Conservation (phyloP, 495 filamentous ascomycete genomes). For the Podospora pseudoanserina region DNA sequence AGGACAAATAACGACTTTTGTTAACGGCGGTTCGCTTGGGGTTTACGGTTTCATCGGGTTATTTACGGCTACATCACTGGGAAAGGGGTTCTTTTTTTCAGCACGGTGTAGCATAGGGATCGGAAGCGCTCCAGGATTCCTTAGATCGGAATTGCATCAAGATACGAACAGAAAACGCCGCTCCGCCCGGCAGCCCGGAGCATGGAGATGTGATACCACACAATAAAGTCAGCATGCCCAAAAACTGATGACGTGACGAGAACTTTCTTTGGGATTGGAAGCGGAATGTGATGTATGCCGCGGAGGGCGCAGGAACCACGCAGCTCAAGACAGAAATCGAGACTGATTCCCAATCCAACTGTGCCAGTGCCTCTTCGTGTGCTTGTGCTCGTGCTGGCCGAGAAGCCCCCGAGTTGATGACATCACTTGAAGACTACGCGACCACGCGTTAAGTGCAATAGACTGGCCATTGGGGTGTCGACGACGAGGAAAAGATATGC, state of each 20-base stretch:
- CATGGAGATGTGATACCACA: slow-evolving; percentile 21
- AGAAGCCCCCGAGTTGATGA: neutral
- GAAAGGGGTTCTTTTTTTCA: slow-evolving; percentile 29
- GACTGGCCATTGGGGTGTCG: neutral
- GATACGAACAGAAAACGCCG: slow-evolving; percentile 26
- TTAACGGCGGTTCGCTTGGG: slow-evolving; percentile 33
- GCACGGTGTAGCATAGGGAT: slow-evolving; percentile 38
- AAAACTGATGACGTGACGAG: neutral
- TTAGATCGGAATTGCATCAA: slow-evolving; percentile 37
- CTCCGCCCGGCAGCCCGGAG: slow-evolving; percentile 17
- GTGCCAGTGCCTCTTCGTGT: neutral
- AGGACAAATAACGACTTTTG: slow-evolving; percentile 24
- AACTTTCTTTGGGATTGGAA: neutral
- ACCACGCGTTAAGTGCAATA: neutral
- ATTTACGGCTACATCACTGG: slow-evolving; percentile 33
- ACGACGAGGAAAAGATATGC: neutral
- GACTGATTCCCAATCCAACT: neutral
- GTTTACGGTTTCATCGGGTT: slow-evolving; percentile 31
- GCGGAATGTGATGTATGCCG: neutral
- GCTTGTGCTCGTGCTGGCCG: neutral
- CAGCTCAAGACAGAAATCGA: neutral
- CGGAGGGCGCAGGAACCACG: neutral
- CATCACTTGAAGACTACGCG: neutral
- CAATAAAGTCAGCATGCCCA: slow-evolving; percentile 3
- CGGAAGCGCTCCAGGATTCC: slow-evolving; percentile 41